These are phyloP conservation scores for Melastoma candidum DNA, from an alignment of 441 rosid species.

Conservation along the genomic window DNA sequence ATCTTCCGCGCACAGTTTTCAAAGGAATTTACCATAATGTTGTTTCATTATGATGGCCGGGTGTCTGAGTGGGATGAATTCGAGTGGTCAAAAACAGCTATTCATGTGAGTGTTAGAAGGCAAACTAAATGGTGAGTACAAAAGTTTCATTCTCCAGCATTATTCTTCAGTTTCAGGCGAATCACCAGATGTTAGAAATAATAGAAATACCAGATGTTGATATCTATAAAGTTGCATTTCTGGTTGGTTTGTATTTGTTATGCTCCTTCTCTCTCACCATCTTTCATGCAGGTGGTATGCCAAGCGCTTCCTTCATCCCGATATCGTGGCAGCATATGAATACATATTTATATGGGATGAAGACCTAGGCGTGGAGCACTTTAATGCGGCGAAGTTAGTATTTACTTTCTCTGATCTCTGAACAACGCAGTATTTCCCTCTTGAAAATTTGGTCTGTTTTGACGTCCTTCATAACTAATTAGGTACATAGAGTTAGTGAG, in stretches of 20 bases:
- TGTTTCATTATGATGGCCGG: constrained; percentile 19
- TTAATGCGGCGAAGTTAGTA: constrained; percentile 29
- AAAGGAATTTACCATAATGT: constrained; percentile 14
- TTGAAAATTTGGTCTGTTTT: background rate
- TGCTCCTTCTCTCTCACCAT: constrained; percentile 7
- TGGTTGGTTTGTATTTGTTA: background rate
- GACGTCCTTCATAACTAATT: constrained; percentile 6
- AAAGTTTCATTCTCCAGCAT: background rate
- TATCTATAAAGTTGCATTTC: constrained; percentile 5
- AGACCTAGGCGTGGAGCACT: constrained; percentile 86
- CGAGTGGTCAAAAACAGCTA: constrained; percentile 18
- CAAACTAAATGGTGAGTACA: constrained; percentile 20
- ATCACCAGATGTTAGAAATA: no score
- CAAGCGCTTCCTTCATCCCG: constrained; percentile 88
- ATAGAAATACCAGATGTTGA: no score
- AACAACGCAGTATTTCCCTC: background rate
- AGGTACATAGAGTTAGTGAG: constrained; percentile 69
- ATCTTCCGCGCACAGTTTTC: constrained; percentile 12
- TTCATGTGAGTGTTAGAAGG: constrained; percentile 17
- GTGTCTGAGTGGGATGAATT: constrained; percentile 16
- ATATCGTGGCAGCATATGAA: constrained; percentile 68
- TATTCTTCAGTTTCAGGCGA: background rate
- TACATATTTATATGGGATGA: constrained; percentile 93
- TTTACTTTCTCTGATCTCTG: constrained; percentile 7
- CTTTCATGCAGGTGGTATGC: constrained; percentile 70